phyloP scores from a whole-genome alignment of 345 rosid genomes.

The Eucalyptus microcorys region DNA sequence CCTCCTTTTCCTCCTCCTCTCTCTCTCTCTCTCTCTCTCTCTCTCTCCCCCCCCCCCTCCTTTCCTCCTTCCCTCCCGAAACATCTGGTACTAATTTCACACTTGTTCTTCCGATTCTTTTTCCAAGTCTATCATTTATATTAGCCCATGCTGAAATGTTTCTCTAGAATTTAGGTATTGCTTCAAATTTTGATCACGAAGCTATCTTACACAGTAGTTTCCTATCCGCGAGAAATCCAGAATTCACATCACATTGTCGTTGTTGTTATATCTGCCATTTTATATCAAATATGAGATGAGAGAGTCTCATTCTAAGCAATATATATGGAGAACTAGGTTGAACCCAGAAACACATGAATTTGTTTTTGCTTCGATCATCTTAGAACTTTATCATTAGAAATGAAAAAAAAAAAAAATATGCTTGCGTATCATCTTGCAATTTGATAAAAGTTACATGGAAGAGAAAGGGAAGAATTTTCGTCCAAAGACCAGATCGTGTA shows the following conservation, averaged over 20 bases:
- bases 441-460: background rate
- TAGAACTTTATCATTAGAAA: background rate
- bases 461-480: background rate
- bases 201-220: background rate
- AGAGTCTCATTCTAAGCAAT: background rate
- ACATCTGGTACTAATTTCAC: background rate
- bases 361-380: background rate
- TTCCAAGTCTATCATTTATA: background rate
- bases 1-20: background rate
- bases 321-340: background rate
- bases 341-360: background rate
- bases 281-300: background rate
- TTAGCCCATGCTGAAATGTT: background rate
- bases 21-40: background rate
- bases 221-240: background rate
- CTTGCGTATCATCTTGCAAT: background rate
- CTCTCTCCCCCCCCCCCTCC: rapidly evolving
- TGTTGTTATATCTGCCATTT: background rate
- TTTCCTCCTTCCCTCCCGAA: background rate
- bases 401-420: background rate
- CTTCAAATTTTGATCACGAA: background rate
- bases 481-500: background rate
- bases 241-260: background rate
- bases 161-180: background rate
- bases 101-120: background rate